Conservation (phyloP, 495 filamentous ascomycete genomes). For the Immersiella caudata region DNA sequence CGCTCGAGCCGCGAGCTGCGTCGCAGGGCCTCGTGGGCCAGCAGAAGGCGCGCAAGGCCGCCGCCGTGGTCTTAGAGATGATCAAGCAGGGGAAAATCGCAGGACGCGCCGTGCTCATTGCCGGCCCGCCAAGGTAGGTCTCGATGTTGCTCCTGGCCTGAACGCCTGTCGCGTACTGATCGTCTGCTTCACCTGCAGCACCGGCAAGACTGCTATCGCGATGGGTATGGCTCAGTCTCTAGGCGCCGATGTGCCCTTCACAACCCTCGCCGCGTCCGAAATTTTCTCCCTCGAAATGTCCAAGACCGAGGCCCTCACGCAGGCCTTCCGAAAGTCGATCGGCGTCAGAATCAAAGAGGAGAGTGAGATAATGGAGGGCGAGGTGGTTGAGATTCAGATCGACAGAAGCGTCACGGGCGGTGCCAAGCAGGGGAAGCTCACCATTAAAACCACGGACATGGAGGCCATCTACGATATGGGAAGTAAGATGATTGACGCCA, state of each 20-base stretch:
- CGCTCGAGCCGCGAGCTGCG: slow-evolving; percentile 79
- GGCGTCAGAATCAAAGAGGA: slow-evolving; percentile 97
- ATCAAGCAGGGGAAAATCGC: slow-evolving; percentile 98
- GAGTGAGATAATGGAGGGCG: slow-evolving; percentile 98
- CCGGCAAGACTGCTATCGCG: slow-evolving; percentile 96
- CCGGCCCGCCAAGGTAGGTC: slow-evolving; percentile 77
- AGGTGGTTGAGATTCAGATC: slow-evolving; percentile 99
- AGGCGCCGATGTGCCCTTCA: slow-evolving; percentile 92
- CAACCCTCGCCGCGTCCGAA: slow-evolving; percentile 90
- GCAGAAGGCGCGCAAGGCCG: slow-evolving; percentile 93
- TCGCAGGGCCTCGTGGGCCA: slow-evolving; percentile 98
- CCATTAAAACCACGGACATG: slow-evolving; percentile 99
- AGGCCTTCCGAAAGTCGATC: slow-evolving; percentile 96
- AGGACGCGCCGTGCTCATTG: slow-evolving; percentile 90
- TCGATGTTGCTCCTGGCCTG: background rate
- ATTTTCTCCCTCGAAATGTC: slow-evolving; percentile 99
- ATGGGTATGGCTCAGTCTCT: slow-evolving; percentile 99
- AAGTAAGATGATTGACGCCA: slow-evolving; percentile 98
- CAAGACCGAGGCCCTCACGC: slow-evolving; percentile 96
- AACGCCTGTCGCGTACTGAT: slow-evolving; percentile 16
- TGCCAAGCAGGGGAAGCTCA: slow-evolving; percentile 98
- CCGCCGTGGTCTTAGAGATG: slow-evolving; percentile 95
- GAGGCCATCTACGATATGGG: slow-evolving; percentile 99
- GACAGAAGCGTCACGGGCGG: slow-evolving; percentile 94
- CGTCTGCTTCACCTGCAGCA: slow-evolving; percentile 51